phyloP scores from a whole-genome alignment of 2,329 filamentous ascomycete species.

The Anisogramma anomala region DNA sequence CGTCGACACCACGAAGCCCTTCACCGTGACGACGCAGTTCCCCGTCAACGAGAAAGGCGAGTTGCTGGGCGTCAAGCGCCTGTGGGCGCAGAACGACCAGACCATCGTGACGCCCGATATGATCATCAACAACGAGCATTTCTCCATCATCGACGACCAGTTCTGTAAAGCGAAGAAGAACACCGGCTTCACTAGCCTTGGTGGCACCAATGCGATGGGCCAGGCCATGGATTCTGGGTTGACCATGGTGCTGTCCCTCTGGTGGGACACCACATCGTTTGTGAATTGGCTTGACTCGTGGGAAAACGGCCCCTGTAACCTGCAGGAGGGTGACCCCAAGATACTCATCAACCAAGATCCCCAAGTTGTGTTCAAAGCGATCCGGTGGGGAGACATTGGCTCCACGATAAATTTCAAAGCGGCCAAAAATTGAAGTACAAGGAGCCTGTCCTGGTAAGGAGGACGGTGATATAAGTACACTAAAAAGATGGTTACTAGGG shows the following conservation, averaged over 20 bases:
- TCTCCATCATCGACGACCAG: no score
- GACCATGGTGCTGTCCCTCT: conserved; percentile 35
- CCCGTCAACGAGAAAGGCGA: conserved; percentile 24
- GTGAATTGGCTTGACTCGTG: conserved; percentile 41
- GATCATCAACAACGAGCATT: no score
- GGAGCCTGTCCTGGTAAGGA: no score
- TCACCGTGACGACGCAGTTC: conserved; percentile 35
- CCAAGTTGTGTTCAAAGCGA: conserved; percentile 36
- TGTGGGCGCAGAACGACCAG: conserved; percentile 24
- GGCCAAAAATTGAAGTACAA: no score
- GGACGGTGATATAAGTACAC: no score
- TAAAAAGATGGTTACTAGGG: no score
- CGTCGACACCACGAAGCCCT: conserved; percentile 34
- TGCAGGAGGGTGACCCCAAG: conserved; percentile 35
- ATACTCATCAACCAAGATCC: conserved; percentile 34
- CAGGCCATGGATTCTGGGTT: conserved; percentile 29
- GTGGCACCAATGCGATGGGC: conserved; percentile 30
- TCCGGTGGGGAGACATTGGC: conserved; percentile 42
- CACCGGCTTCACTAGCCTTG: conserved; percentile 22
- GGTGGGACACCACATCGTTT: conserved; percentile 33
- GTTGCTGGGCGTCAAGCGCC: no score
- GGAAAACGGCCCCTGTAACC: conserved; percentile 34
- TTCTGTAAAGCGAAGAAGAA: no score
- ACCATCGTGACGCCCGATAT: conserved; percentile 14
- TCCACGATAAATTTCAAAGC: no score